Evolutionary conservation across 164 flowering plant species (phyloP).

Genomic region (Dillenia suffruticosa): DNA sequence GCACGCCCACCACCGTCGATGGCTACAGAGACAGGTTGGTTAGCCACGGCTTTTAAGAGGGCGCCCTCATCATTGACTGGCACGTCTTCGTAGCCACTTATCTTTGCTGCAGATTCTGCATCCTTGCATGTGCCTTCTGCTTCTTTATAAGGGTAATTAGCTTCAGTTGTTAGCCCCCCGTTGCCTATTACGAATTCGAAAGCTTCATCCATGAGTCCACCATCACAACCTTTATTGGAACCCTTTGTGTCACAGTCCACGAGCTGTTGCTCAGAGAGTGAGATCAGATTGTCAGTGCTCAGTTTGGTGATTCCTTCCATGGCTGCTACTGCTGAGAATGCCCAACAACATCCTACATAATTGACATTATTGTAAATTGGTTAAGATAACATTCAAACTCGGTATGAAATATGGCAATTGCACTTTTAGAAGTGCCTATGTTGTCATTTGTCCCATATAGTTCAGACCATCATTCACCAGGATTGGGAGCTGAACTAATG

Average conservation of each 20-base stretch:
- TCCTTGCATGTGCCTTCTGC: conserved; percentile 1
- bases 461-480: neutral
- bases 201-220: conserved; percentile 20
- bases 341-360: conserved; percentile 28
- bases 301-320: conserved; percentile 19
- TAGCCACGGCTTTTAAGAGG: conserved; percentile 20
- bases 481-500: conserved; percentile 10
- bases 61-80: conserved; percentile 20
- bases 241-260: conserved; percentile 25
- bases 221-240: conserved; percentile 16
- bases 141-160: conserved; percentile 14
- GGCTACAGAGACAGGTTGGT: conserved; percentile 25
- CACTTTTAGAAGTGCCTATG: conserved; percentile 8
- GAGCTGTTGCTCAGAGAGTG: conserved; percentile 29
- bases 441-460: neutral
- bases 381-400: neutral
- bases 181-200: conserved; percentile 11
- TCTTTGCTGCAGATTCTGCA: neutral
- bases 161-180: conserved; percentile 14
- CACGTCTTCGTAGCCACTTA: conserved; percentile 10
- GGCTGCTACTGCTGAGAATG: conserved; percentile 28
- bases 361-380: neutral
- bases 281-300: conserved; percentile 17
- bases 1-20: conserved; percentile 25
- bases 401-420: conserved; percentile 1